Base-by-base conservation (phyloP, 352 stramenopile genomes). In the Phytophthora chlamydospora region DNA sequence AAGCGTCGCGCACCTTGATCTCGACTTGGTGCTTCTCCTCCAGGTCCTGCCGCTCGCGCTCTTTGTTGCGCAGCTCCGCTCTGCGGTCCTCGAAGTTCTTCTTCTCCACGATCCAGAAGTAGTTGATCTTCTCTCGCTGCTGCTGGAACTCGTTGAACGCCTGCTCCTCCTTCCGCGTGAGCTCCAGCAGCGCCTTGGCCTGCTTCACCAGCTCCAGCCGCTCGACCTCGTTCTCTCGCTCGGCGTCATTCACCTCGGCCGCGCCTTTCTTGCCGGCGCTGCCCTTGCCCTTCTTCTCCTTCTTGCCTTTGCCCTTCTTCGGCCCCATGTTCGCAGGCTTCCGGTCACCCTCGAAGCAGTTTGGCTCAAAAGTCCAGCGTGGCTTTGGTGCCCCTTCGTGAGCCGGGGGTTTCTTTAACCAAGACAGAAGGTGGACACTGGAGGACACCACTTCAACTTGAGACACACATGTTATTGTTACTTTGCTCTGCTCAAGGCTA, bases 41-140 rank as follows among this genome's bases (percentile, higher is more conserved):
- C 10, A 98, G 66, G 60, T 98, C 95, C 62, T 98, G 93, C 35
- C 96, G 79, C 61, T 98, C 95, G 47, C 95, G 78, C 58, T 98
- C 93, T 62, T 98, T 98, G 67, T 98, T 98, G 41, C 95, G 78
- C 36, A 98, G 62, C 60, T 97, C 87, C 3, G 91, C 88, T 54
- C 92, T 95, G 5, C 90, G 89, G 66, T 98, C 94, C 62, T 98
- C 95, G 45, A 98, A 78, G 54, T 98, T 96, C 63, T 98, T 98
- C 76, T 98, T 98, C 67, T 98, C 94, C 27, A 98, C 91, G 67
- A 98, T 98, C 95, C 95, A 98, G 68, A 98, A 98, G 80, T 98
- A 98, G 62, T 98, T 98, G 60, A 98, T 89, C 68, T 98, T 97
- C 64, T 98, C 94, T 50, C 93, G 75, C 76, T 98, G 92, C 73